phyloP scores from a whole-genome alignment of 2,329 filamentous ascomycete species.

The Neofusicoccum kwambonambiense region DNA sequence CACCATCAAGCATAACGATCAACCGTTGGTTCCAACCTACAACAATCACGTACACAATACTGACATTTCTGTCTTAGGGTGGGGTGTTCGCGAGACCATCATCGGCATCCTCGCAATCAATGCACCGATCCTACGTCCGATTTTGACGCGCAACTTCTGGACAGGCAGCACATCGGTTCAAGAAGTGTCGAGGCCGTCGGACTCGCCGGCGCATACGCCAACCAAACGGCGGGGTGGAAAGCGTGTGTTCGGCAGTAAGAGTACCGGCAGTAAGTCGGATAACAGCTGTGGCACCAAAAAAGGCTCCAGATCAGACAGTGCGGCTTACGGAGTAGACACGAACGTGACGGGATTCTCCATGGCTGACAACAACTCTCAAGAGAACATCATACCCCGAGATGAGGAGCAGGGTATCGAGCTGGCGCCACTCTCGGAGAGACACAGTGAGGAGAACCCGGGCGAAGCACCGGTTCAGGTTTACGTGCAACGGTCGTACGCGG shows the following conservation, averaged over 20 bases:
- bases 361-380: not conserved
- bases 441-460: not conserved
- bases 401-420: not conserved
- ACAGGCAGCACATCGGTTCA: not conserved
- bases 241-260: not conserved
- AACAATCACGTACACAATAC: too few relatives aligned
- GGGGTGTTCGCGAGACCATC: conserved; percentile 39
- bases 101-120: conserved; percentile 40
- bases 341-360: not conserved
- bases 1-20: conserved; percentile 33
- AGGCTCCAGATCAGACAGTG: not conserved
- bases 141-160: conserved; percentile 33
- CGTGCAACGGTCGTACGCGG: conserved; percentile 1
- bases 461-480: not conserved
- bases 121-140: conserved; percentile 34
- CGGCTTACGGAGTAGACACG: conserved; percentile 1
- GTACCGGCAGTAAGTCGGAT: not conserved
- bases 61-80: conserved; percentile 13
- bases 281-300: not conserved
- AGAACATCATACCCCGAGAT: not conserved
- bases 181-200: not conserved
- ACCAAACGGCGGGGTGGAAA: not conserved
- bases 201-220: not conserved
- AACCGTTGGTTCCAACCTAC: conserved; percentile 23
- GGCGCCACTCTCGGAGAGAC: not conserved